Base-by-base conservation (phyloP, 23 red algal species). In the Gracilaria gracilis region DNA sequence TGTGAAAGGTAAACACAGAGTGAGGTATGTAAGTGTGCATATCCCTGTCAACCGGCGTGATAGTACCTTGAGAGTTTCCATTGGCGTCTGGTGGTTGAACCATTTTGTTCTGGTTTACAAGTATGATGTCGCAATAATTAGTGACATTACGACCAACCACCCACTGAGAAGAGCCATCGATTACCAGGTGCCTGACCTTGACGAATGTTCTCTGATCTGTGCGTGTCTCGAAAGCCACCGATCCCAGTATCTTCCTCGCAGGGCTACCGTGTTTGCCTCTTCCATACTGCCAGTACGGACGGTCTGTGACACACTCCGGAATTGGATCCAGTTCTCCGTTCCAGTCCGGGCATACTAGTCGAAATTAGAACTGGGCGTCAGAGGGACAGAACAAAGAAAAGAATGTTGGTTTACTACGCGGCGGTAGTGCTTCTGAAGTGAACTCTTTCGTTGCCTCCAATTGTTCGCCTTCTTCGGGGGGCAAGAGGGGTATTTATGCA, bases 201-300 rank as follows among this genome's bases (percentile, higher is more conserved):
- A 77, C 47, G 16, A 77, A 23, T 12, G 9, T 49, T 15, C 34
- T 4, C 27, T 33, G 20, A 27, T 77, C 72, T 11, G 34, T 1
- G 42, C 32, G 40, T 12, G 72, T 23, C 24, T 13, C n/a, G n/a
- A 92, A 24, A 1, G 37, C 2, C 16, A 82, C 9, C 24, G 57
- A 85, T 14, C 85, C 42, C 23, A 88, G 25, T n/a, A 88, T 77
- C 20, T 50, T 44, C 24, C 49, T 57, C 23, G 54, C 49, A 25
- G 16, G 17, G 64, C 89, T 92, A 4, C 55, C 0, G 47, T 92
- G 89, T 27, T 84, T 17, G 9, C 89, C 89, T 47, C 17, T 23
- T 0, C 78, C 89, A 64, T 92, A 92, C 51, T 92, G 76, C 78
- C 89, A 92, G 53, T 50, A 66, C 9, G 79, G 78, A 35, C 66